Evolutionary conservation across 441 rosid genomes (phyloP).

Genomic region (Syzygium malaccense): DNA sequence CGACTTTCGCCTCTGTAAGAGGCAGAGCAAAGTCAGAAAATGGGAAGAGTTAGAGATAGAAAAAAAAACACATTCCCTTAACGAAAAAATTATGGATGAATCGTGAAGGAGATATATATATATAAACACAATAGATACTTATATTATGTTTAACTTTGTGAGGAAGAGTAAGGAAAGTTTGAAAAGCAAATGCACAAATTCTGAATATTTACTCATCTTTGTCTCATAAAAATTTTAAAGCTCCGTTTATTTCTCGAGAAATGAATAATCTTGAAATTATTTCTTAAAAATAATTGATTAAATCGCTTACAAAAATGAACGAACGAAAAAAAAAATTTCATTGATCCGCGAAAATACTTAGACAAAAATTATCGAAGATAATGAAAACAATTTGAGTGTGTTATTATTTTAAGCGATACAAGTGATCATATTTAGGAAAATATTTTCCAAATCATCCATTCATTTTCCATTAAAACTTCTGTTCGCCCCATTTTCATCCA

Average conservation of each 20-base stretch:
- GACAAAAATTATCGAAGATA: fast-evolving
- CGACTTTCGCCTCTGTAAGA: no score
- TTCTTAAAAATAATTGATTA: fast-evolving
- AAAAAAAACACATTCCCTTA: background rate
- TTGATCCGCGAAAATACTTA: background rate
- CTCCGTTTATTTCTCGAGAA: fast-evolving
- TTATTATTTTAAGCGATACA: background rate
- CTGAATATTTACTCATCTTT: no score
- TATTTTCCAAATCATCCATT: fast-evolving
- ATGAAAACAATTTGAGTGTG: fast-evolving
- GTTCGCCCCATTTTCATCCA: background rate
- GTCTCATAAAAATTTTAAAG: no score
- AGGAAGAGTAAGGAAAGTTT: background rate
- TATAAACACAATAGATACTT: fast-evolving
- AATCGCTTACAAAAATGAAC: fast-evolving
- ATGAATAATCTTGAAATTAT: background rate
- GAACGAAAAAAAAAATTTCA: background rate
- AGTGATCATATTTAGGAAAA: fast-evolving
- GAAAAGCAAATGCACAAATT: no score
- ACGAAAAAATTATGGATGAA: background rate
- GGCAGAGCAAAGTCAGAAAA: no score
- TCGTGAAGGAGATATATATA: background rate
- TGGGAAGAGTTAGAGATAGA: no score
- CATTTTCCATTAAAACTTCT: background rate
- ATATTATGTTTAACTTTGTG: background rate